phyloP scores from a whole-genome alignment of 129 eudicot species.

The carrot (Daucus carota) region DH1_v3.0 NC_030383.2:9405001-9405500 shows the following conservation, averaged over 20 bases:
- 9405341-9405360: conserved; percentile 31
- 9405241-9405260: conserved; percentile 3
- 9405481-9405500: conserved; percentile 14
- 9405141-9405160: conserved; percentile 43
- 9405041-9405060: conserved; percentile 65
- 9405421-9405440: conserved; percentile 73
- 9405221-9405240: conserved; percentile 8
- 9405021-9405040: conserved; percentile 62
- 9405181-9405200: conserved; percentile 47
- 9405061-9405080: conserved; percentile 67
- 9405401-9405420: conserved; percentile 61
- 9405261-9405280: conserved; percentile 6
- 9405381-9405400: conserved; percentile 39
- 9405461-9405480: conserved; percentile 9
- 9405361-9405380: conserved; percentile 52
- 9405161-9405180: conserved; percentile 41
- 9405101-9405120: conserved; percentile 37
- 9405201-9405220: conserved; percentile 44
- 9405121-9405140: conserved; percentile 33
- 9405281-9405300: conserved; percentile 28
- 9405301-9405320: conserved; percentile 50
- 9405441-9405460: conserved; percentile 21
- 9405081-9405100: conserved; percentile 40
- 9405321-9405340: conserved; percentile 53
- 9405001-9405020: conserved; percentile 62